A percentile compares a stretch with the other conserved stretches of the same genome.
Evolutionary conservation across 208 protist genomes (phyloP).

Genomic region (Trypanosoma conorhini): DNA sequence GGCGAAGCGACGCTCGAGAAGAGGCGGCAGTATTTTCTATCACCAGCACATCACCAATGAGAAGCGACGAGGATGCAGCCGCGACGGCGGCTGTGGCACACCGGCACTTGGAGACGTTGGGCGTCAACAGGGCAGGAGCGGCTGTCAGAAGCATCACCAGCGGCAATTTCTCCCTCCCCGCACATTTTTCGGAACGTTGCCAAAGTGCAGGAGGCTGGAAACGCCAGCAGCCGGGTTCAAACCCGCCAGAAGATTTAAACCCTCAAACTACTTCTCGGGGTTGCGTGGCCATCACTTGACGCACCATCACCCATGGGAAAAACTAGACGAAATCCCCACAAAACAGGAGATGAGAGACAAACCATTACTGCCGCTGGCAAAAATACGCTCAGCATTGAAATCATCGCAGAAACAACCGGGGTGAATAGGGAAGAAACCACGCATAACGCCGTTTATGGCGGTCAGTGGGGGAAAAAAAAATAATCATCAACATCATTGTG

Average conservation of each 20-base stretch:
- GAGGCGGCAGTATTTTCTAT: neutral
- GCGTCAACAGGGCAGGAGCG: neutral
- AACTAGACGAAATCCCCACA: neutral
- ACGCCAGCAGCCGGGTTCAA: neutral
- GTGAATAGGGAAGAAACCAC: neutral
- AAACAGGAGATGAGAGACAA: neutral
- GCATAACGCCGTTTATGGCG: neutral
- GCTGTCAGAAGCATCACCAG: neutral
- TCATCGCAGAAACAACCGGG: neutral
- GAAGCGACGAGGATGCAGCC: neutral
- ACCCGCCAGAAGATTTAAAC: too few species aligned
- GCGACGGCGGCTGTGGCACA: neutral
- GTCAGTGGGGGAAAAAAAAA: slow-evolving; percentile 16
- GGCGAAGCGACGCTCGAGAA: neutral
- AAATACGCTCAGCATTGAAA: neutral
- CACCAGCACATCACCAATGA: neutral
- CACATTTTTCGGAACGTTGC: neutral
- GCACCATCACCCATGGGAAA: too few species aligned
- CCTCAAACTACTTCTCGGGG: too few species aligned
- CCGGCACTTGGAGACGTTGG: neutral
- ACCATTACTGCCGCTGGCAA: neutral
- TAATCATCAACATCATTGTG: too few species aligned
- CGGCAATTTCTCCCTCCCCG: neutral
- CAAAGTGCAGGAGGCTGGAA: neutral
- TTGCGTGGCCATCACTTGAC: too few species aligned